Percentiles rank a stretch among this genome's conserved stretches.
phyloP scores from a whole-genome alignment of 306 rosid species.

The Vigna nakashimae region DNA sequence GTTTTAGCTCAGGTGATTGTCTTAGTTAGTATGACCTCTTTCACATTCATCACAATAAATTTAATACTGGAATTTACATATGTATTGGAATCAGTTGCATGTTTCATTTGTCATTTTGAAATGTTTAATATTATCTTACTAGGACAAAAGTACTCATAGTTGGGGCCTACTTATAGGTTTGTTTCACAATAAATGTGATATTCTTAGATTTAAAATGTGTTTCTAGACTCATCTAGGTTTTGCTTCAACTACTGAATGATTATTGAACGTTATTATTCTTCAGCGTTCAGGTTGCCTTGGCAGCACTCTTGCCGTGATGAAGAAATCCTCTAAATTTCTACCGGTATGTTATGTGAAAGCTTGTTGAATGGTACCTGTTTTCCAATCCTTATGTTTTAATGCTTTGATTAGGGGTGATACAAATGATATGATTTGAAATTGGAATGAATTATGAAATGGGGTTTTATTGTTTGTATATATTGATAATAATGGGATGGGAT shows the following conservation, averaged over 20 bases:
- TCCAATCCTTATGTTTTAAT: constrained; percentile 15
- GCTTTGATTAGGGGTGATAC: constrained; percentile 1
- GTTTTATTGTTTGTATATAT: constrained; percentile 3
- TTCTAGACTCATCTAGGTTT: constrained; percentile 31
- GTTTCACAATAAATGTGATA: not conserved
- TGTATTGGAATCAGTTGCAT: not conserved
- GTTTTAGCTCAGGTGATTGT: constrained; percentile 81
- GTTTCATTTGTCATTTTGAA: constrained; percentile 16
- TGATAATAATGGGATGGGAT: constrained; percentile 27
- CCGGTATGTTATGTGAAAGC: constrained; percentile 64
- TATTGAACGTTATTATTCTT: constrained; percentile 38
- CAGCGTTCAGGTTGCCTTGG: constrained; percentile 97
- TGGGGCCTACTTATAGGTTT: not conserved
- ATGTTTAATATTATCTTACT: not conserved
- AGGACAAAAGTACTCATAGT: not conserved
- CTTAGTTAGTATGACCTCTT: constrained; percentile 35
- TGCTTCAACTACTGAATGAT: constrained; percentile 43
- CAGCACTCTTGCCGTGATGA: constrained; percentile 91
- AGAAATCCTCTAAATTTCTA: constrained; percentile 84
- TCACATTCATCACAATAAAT: constrained; percentile 34
- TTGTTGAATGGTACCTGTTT: constrained; percentile 16
- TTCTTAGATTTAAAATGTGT: constrained; percentile 27
- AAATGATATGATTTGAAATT: constrained; percentile 16
- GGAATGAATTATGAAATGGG: not conserved
- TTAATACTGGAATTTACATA: not conserved